Evolutionary conservation across 2,329 filamentous ascomycete species (phyloP), one percentile per base, ranked within the genome.

Genomic region (Colletotrichum falcatum): DNA sequence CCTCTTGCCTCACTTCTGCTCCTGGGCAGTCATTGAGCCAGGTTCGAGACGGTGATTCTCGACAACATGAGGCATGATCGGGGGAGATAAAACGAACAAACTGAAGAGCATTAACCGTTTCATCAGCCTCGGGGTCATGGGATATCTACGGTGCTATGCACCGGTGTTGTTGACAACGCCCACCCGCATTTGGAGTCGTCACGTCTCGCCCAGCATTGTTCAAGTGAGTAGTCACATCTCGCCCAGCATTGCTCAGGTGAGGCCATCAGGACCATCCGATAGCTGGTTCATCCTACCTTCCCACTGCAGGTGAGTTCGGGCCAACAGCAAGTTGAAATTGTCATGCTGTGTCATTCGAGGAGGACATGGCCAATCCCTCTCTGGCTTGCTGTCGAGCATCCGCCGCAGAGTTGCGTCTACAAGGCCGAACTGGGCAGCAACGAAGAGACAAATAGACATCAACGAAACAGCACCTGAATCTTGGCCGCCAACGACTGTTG

Each of bases 31-130:
- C n/a, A 30, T 48, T 20, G 28, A 44, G n/a, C 30, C 35, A 68
- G 63, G 35, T 56, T 66, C 56, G 63, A 70, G 49, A 66, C n/a
- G 39, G 23, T 20, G 23, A 20, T 30, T 12, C 33, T n/a, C 20
- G 5, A 33, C 30, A 44, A 26, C 18, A 58, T 42, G 5, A 30
- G n/a, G 42, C 23, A 56, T 42, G 42, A 20, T 49, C n/a, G 49
- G 48, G 30, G 11, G 33, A n/a, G n/a, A 48, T 33, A 58, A n/a
- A n/a, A 51, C 55, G 28, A 48, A 66, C 55, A 33, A 58, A 51
- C 49, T 20, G 66, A 39, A 58, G 33, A 49, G 28, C 44, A 53
- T 51, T 58, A 35, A 9, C 26, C 3, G 33, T 70, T 61, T 70
- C 49, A 66, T 66, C 49, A 39, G 51, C 56, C 18, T 26, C n/a